These are phyloP conservation scores for Cercospora sp. DNA, from an alignment of 2,329 filamentous ascomycete genomes.

Conservation along the genomic window DNA sequence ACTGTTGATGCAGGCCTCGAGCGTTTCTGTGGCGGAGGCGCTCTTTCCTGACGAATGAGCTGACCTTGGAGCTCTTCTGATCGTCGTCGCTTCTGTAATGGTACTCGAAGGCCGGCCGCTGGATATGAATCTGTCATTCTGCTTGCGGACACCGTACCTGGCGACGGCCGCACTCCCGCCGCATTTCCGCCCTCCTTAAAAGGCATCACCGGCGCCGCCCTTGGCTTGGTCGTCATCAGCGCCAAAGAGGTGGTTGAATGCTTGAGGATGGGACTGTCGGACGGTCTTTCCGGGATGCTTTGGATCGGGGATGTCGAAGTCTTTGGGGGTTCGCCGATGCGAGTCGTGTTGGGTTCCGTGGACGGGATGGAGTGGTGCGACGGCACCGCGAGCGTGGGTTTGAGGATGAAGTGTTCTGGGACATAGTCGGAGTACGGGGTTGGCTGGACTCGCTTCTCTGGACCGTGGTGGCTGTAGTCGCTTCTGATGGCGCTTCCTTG, in stretches of 20 bases:
- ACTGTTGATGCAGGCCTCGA: slow-evolving; percentile 24
- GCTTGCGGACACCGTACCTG: not conserved
- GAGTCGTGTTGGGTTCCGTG: slow-evolving; percentile 20
- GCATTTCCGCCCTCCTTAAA: not conserved
- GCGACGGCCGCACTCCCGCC: not conserved
- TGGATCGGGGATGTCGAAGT: slow-evolving; percentile 25
- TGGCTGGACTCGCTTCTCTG: slow-evolving; percentile 13
- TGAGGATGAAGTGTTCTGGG: slow-evolving; percentile 20
- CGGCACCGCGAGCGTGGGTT: not conserved
- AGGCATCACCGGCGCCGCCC: not conserved
- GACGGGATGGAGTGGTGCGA: slow-evolving; percentile 18
- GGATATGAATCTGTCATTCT: not conserved
- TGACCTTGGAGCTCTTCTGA: not conserved
- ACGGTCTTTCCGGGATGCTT: slow-evolving; percentile 20
- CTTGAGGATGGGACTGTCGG: slow-evolving; percentile 14
- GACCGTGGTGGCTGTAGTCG: not conserved
- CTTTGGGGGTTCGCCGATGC: slow-evolving; percentile 19
- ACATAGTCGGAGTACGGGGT: slow-evolving; percentile 17
- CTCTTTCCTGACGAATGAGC: not conserved
- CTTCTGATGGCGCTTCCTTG: slow-evolving; percentile 1
- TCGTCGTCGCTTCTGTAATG: not conserved
- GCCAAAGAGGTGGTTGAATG: slow-evolving; percentile 28
- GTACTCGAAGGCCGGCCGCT: not conserved
- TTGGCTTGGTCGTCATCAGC: slow-evolving; percentile 22
- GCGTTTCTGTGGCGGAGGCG: slow-evolving; percentile 1